Evolutionary conservation across 495 filamentous ascomycete species (phyloP).

Genomic region (Trichoderma asperelloides): DNA sequence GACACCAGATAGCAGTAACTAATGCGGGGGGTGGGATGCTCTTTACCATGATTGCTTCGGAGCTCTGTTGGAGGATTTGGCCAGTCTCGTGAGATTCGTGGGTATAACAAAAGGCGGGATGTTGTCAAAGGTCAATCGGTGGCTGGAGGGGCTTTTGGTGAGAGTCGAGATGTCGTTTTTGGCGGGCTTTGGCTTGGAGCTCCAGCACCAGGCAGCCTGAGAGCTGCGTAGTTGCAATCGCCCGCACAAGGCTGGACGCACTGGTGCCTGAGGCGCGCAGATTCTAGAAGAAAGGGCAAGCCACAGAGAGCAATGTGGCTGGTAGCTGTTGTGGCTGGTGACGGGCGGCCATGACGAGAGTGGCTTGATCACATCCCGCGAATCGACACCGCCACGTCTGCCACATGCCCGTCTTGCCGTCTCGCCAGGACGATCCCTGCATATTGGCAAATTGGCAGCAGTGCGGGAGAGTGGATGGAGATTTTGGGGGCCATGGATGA

Average conservation of each 20-base stretch:
- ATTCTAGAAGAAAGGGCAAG: background rate
- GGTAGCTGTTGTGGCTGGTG: background rate
- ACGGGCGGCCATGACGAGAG: background rate
- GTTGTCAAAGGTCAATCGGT: background rate
- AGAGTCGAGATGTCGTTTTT: background rate
- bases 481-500: too few species aligned
- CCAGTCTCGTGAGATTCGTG: background rate
- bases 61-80: background rate
- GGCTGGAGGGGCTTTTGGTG: conserved; percentile 1
- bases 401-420: background rate
- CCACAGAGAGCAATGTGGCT: background rate
- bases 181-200: conserved; percentile 5
- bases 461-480: background rate
- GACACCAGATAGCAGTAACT: background rate
- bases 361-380: conserved; percentile 3
- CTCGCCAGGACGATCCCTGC: conserved; percentile 1
- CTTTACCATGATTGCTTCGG: conserved; percentile 19
- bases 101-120: conserved; percentile 6
- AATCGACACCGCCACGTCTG: background rate
- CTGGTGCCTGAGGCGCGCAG: conserved; percentile 9
- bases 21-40: background rate
- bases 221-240: conserved; percentile 9
- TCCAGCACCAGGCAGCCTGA: conserved; percentile 12
- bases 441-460: background rate
- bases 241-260: conserved; percentile 5